Percentiles rank a stretch among this genome's conserved stretches.
phyloP scores from a whole-genome alignment of 495 filamentous ascomycete genomes.

The Penicillium antarcticum region DNA sequence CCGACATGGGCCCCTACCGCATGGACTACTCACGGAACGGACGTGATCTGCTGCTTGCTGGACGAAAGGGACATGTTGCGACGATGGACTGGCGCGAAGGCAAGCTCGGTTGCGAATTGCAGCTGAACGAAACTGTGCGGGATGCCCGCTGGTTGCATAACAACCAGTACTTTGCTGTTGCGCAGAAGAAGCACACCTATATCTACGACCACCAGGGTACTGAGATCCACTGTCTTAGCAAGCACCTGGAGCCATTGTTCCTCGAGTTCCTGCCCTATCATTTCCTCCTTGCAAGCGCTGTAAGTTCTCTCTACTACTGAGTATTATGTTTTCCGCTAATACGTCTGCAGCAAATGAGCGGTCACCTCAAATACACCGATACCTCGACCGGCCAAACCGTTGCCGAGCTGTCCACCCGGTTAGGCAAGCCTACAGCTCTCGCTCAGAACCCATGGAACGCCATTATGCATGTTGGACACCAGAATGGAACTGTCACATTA shows the following conservation, averaged over 20 bases:
- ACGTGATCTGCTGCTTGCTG: conserved; percentile 76
- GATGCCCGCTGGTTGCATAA: conserved; percentile 94
- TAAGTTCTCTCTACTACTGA: conserved; percentile 35
- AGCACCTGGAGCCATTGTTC: conserved; percentile 87
- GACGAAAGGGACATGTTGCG: conserved; percentile 91
- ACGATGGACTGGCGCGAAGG: conserved; percentile 96
- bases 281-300: conserved; percentile 84
- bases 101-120: conserved; percentile 84
- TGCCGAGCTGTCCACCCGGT: conserved; percentile 74
- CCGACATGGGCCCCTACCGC: conserved; percentile 78
- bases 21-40: conserved; percentile 89
- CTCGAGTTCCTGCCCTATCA: conserved; percentile 97
- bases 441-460: conserved; percentile 89
- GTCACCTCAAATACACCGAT: conserved; percentile 90
- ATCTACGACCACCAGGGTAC: conserved; percentile 90
- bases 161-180: conserved; percentile 93
- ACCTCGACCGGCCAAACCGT: conserved; percentile 87
- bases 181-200: conserved; percentile 94
- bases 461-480: conserved; percentile 84
- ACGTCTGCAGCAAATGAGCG: conserved; percentile 63
- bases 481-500: conserved; percentile 88
- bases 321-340: neutral
- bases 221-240: conserved; percentile 84
- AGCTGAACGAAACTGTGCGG: conserved; percentile 82
- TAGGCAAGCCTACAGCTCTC: conserved; percentile 80